Base-by-base conservation (phyloP, 345 rosid genomes). In the Trapa incisa region DNA sequence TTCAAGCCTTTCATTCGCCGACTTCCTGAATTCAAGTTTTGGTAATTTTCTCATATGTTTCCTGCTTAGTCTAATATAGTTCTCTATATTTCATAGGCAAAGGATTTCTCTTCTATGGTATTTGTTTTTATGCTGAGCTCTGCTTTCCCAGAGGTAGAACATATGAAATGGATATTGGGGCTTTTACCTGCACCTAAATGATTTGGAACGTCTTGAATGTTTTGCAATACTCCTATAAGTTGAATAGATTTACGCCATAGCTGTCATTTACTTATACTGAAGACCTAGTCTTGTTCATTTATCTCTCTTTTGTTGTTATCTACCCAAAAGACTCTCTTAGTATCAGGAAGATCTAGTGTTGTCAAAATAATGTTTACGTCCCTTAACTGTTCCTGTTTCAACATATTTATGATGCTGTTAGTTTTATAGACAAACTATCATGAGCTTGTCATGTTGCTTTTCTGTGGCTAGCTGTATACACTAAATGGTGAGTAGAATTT, bases 21-120 rank as follows among this genome's bases (percentile, higher is more conserved):
- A n/a, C 90, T 86, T 64, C 96, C 96, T 16, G 96, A 88, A 77
- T 88, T 88, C 61, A 88, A 82, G 68, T 86, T 88, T 77, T 91
- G 92, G 92, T 86, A 86, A 75, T 72, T 9, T 11, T 17, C 22
- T 4, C 56, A 13, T 37, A 39, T 37, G 38, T 53, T 45, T n/a
- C 42, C 43, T 47, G 62, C 70, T 13, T 33, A 48, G n/a, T 54
- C 60, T 15, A 4, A 17, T 17, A 58, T 35, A 36, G 62, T n/a
- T 1, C 38, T 32, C 15, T 35, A 10, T 29, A 13, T 58, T 32
- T 32, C 63, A 58, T 7, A 9, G 37, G 63, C 4, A 32, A 32
- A 9, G 32, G 12, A 8, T 35, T 58, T 35, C 15, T 33, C 63
- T 32, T 58, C 63, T 32, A 58, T 35, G 37, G 1, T 52, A 14